These are phyloP conservation scores for Podaxis sp. DNA, from an alignment of 768 basidiomycete genomes.

Conservation along the genomic window DNA sequence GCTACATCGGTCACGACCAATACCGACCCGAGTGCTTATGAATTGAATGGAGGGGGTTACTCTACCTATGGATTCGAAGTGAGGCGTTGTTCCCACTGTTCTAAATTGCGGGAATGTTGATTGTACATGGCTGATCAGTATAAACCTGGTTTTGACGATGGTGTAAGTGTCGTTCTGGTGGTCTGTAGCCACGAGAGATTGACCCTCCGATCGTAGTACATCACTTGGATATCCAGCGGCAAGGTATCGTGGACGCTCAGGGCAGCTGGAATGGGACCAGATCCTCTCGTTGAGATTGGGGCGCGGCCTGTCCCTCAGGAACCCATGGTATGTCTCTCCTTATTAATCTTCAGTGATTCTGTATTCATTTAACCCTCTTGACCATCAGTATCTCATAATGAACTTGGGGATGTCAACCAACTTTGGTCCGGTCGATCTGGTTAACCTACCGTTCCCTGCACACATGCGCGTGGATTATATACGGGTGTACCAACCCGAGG, in stretches of 20 bases:
- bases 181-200: neutral
- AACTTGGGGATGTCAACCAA: conserved; percentile 82
- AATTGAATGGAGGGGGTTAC: conserved; percentile 51
- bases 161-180: conserved; percentile 32
- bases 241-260: conserved; percentile 71
- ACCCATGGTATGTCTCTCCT: conserved; percentile 62
- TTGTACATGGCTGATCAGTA: conserved; percentile 24
- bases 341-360: neutral
- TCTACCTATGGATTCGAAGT: conserved; percentile 80
- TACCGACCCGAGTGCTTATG: conserved; percentile 72
- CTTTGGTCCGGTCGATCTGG: conserved; percentile 71
- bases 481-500: conserved; percentile 67
- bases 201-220: conserved; percentile 47
- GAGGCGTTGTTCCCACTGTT: conserved; percentile 8
- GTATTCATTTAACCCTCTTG: neutral
- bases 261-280: conserved; percentile 61
- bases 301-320: conserved; percentile 72
- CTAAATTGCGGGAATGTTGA: neutral
- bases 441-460: conserved; percentile 64
- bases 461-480: conserved; percentile 44
- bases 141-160: conserved; percentile 57
- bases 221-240: conserved; percentile 77
- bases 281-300: conserved; percentile 55
- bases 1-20: conserved; percentile 69
- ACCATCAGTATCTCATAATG: conserved; percentile 68